Evolutionary conservation across 2,329 filamentous ascomycete species (phyloP).

Genomic region (Fusarium newnesense): DNA sequence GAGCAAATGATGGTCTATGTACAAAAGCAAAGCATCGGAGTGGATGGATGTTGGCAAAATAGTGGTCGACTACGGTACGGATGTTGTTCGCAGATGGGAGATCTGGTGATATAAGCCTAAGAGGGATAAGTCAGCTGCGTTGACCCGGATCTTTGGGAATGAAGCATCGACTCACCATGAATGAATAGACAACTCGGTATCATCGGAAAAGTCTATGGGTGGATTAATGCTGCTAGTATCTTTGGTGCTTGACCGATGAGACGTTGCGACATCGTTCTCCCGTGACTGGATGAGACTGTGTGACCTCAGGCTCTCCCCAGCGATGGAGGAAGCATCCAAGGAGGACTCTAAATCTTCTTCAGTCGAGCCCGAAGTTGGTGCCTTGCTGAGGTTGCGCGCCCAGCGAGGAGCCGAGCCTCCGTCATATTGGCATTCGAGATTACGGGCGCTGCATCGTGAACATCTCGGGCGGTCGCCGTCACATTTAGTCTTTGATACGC

Average conservation of each 20-base stretch:
- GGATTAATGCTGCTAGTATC: conserved; percentile 37
- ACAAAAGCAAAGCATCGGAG: conserved; percentile 54
- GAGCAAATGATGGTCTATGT: conserved; percentile 53
- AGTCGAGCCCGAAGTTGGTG: conserved; percentile 37
- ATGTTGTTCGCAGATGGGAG: conserved; percentile 50
- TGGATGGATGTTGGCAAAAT: conserved; percentile 54
- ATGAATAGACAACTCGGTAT: conserved; percentile 43
- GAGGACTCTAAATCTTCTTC: conserved; percentile 39
- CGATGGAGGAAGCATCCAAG: conserved; percentile 29
- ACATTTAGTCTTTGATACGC: conserved; percentile 56
- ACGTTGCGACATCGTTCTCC: conserved; percentile 34
- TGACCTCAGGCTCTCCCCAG: conserved; percentile 34
- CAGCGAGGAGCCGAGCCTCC: conserved; percentile 52
- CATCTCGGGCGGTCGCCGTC: conserved; percentile 54
- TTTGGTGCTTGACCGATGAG: conserved; percentile 35
- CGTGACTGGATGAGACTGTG: conserved; percentile 41
- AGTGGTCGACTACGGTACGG: conserved; percentile 51
- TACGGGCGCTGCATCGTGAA: conserved; percentile 49
- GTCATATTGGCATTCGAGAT: conserved; percentile 52
- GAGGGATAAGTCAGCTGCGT: conserved; percentile 6
- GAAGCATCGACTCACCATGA: conserved; percentile 31
- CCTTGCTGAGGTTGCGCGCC: conserved; percentile 48
- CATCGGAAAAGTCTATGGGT: conserved; percentile 40
- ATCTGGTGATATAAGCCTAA: conserved; percentile 48
- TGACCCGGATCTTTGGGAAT: background rate